Evolutionary conservation across 192 early-diverging fungal genomes (phyloP).

Genomic region (Backusella parvicylindrica): DNA sequence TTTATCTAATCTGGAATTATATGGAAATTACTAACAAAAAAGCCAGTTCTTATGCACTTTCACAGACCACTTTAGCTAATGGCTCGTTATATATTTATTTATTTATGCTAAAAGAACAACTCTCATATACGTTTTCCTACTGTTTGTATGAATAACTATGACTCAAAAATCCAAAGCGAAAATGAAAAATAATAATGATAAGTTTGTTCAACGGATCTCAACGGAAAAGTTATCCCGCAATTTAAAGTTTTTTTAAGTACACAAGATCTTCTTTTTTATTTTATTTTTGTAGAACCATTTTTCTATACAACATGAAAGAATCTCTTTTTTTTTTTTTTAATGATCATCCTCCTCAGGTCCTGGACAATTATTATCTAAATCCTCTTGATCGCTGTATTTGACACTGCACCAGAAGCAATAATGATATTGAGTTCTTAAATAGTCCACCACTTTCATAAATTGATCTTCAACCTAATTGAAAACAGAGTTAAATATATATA

Average conservation of each 20-base stretch:
- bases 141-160: neutral
- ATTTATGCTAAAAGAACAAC: no score
- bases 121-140: no score
- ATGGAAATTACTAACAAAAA: no score
- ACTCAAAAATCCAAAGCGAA: neutral
- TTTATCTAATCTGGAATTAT: no score
- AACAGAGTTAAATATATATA: no score
- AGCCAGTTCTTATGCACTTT: no score
- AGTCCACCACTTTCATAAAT: conserved; percentile 39
- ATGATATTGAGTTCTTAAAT: conserved; percentile 49
- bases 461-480: conserved; percentile 41
- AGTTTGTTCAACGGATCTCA: neutral
- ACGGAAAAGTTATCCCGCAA: neutral
- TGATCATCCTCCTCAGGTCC: conserved; percentile 60
- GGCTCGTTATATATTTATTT: no score
- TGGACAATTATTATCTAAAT: conserved; percentile 56
- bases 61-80: no score
- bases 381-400: conserved; percentile 46
- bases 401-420: conserved; percentile 74
- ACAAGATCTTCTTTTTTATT: neutral
- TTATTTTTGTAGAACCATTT: no score
- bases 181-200: neutral
- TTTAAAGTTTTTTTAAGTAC: no score
- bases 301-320: no score
- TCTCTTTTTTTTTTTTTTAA: no score